phyloP scores from a whole-genome alignment of 1,284 basidiomycete genomes.

The Lentinula novae-zelandiae region DNA sequence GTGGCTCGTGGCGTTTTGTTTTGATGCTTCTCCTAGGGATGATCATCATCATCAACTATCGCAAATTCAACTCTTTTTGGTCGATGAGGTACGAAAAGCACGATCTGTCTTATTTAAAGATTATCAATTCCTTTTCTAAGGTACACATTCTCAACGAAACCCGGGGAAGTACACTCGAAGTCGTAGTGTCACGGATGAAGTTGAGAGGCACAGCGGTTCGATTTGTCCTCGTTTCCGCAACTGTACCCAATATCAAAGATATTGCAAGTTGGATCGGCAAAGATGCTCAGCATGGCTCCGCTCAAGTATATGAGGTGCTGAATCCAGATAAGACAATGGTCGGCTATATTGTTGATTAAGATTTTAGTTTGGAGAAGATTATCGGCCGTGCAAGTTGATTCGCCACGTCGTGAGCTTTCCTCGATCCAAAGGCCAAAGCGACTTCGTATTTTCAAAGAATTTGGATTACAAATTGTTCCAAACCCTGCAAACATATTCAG shows the following conservation, averaged over 20 bases:
- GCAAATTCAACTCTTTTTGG: conserved; percentile 73
- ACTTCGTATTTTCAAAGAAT: conserved; percentile 72
- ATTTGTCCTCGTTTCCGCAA: conserved; percentile 89
- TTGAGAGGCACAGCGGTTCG: conserved; percentile 65
- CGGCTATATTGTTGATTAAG: background rate
- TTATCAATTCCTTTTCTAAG: conserved; percentile 33
- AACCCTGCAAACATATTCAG: conserved; percentile 65
- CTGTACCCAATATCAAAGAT: conserved; percentile 90
- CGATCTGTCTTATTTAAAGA: background rate
- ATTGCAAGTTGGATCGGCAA: conserved; percentile 87
- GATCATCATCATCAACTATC: conserved; percentile 65
- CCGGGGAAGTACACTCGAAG: conserved; percentile 89
- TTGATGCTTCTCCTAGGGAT: conserved; percentile 41
- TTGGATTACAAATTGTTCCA: conserved; percentile 77
- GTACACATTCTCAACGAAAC: conserved; percentile 91
- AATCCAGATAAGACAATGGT: background rate
- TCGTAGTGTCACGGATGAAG: conserved; percentile 92
- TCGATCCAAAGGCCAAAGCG: conserved; percentile 63
- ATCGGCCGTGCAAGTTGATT: conserved; percentile 79
- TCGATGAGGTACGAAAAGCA: conserved; percentile 72
- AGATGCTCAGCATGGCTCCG: conserved; percentile 37
- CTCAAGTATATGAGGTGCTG: conserved; percentile 70
- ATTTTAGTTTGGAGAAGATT: conserved; percentile 85
- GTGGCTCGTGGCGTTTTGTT: background rate
- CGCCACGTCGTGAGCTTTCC: conserved; percentile 66